Percentiles rank a stretch among this genome's conserved stretches.
Evolutionary conservation across 139 green algal genomes (phyloP).

Genomic region (Tetradesmus obliquus): DNA sequence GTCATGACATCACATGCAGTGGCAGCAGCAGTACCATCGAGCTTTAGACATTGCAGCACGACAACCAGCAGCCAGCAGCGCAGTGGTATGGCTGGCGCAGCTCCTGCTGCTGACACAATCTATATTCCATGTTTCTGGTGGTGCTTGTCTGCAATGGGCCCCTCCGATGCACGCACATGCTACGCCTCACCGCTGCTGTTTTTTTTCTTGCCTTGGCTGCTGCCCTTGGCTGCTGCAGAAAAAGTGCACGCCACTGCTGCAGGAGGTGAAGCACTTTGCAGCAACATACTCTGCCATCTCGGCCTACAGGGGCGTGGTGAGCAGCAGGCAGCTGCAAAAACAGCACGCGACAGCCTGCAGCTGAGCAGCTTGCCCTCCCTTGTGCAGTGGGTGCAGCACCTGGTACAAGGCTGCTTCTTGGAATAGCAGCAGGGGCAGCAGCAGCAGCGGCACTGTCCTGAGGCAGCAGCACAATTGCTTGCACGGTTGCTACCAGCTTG

Average conservation of each 20-base stretch:
- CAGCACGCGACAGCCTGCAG: too few relatives aligned
- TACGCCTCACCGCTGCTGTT: neutral
- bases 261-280: slow-evolving; percentile 61
- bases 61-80: too few relatives aligned
- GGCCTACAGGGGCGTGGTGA: slow-evolving; percentile 78
- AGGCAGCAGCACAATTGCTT: neutral
- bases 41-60: too few relatives aligned
- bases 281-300: slow-evolving; percentile 54
- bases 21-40: too few relatives aligned
- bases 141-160: neutral
- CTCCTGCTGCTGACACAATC: too few relatives aligned
- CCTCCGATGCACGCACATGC: neutral
- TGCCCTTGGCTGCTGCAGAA: slow-evolving; percentile 52
- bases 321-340: neutral
- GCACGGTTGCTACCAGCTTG: neutral
- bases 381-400: neutral
- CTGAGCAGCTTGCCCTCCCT: too few relatives aligned
- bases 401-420: neutral
- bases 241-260: slow-evolving; percentile 61
- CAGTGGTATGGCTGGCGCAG: too few relatives aligned
- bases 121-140: too few relatives aligned
- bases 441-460: neutral
- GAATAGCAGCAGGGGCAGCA: neutral
- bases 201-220: neutral
- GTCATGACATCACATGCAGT: too few relatives aligned